These are phyloP conservation scores for Pulicaria dysenterica DNA, from an alignment of 129 eudicot genomes.

Conservation along the genomic window DNA sequence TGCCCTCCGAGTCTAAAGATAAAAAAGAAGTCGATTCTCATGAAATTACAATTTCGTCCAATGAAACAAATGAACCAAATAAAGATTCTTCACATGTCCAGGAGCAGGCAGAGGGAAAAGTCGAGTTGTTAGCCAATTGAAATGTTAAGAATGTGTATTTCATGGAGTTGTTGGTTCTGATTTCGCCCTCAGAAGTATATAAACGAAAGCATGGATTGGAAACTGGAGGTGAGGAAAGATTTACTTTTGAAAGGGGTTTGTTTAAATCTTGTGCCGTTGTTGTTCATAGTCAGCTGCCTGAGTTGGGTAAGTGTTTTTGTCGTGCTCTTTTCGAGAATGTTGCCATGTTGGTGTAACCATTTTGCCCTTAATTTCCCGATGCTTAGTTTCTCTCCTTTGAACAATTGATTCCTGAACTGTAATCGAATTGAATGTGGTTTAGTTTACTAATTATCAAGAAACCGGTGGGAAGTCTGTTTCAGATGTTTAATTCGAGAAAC, in stretches of 20 bases:
- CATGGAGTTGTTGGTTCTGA: conserved; percentile 24
- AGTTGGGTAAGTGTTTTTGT: conserved; percentile 41
- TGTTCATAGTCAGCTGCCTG: conserved; percentile 43
- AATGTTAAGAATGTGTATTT: conserved; percentile 33
- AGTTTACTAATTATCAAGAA: conserved; percentile 40
- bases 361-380: conserved; percentile 38
- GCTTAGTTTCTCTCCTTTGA: conserved; percentile 24
- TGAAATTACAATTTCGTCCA: conserved; percentile 25
- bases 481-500: conserved; percentile 30
- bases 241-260: conserved; percentile 29
- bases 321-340: conserved; percentile 29
- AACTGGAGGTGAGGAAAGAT: conserved; percentile 31
- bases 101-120: conserved; percentile 37
- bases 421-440: conserved; percentile 36
- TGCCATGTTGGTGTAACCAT: conserved; percentile 41
- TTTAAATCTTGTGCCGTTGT: conserved; percentile 31
- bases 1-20: conserved; percentile 41
- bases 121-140: conserved; percentile 15
- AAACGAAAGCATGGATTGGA: conserved; percentile 21
- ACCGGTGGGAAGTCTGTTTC: conserved; percentile 34
- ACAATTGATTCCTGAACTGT: conserved; percentile 38
- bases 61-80: conserved; percentile 37
- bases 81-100: conserved; percentile 29
- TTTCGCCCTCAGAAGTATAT: conserved; percentile 33
- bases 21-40: conserved; percentile 35